phyloP scores from a whole-genome alignment of 805 yeast genomes.

The Tetrapisispora namnaoensis region DNA sequence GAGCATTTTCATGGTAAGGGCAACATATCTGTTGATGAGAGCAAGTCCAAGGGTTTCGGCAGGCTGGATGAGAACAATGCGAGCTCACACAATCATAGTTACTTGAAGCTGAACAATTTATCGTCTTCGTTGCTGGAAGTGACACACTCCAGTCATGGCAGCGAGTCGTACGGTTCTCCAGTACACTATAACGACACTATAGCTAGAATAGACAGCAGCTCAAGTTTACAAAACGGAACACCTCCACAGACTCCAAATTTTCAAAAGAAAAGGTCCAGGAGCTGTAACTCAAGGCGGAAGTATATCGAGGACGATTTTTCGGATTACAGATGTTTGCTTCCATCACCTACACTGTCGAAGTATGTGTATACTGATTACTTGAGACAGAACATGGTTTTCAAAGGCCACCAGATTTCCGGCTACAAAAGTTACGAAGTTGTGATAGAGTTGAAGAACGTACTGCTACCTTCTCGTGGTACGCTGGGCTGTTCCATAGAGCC shows the following conservation, averaged over 20 bases:
- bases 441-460: slow-evolving; percentile 50
- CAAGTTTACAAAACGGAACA: background rate
- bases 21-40: background rate
- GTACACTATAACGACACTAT: background rate
- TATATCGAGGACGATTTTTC: slow-evolving; percentile 10
- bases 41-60: background rate
- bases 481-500: slow-evolving; percentile 23
- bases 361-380: background rate
- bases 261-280: background rate
- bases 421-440: slow-evolving; percentile 38
- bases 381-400: slow-evolving; percentile 16
- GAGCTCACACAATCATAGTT: background rate
- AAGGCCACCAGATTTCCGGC: slow-evolving; percentile 30
- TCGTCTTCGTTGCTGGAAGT: background rate
- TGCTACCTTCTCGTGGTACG: slow-evolving; percentile 27
- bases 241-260: background rate
- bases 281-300: slow-evolving; percentile 3
- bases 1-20: background rate
- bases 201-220: background rate
- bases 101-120: background rate
- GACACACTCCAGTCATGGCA: background rate
- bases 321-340: background rate
- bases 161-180: background rate
- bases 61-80: background rate
- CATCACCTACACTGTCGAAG: background rate